Percentiles rank a stretch among this genome's conserved stretches.
Conservation (phyloP, 176 grass and related monocot genomes). For the Olyra latifolia region DNA sequence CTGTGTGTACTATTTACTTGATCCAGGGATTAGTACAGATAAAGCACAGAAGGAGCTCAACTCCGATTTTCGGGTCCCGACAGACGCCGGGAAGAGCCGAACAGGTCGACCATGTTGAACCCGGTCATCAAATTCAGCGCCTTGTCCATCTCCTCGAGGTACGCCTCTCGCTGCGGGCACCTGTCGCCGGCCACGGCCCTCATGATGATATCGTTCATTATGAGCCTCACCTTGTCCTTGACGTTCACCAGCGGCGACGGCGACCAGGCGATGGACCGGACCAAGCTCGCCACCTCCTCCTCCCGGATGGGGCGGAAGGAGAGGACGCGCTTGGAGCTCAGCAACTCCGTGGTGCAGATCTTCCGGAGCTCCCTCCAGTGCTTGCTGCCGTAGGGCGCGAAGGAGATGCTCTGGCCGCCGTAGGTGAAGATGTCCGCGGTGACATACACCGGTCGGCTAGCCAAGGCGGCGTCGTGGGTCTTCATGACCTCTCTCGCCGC, state of each 20-base stretch:
- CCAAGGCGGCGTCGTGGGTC: slow-evolving; percentile 52
- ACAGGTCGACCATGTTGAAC: slow-evolving; percentile 40
- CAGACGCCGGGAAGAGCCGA: slow-evolving; percentile 41
- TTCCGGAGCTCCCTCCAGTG: slow-evolving; percentile 49
- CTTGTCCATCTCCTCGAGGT: neutral
- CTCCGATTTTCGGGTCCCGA: too few relatives aligned
- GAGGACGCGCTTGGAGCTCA: slow-evolving; percentile 33
- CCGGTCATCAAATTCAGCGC: slow-evolving; percentile 10
- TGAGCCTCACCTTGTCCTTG: neutral
- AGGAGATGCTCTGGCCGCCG: slow-evolving; percentile 35
- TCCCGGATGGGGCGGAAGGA: slow-evolving; percentile 52
- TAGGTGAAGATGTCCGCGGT: slow-evolving; percentile 30
- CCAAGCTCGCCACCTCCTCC: slow-evolving; percentile 28
- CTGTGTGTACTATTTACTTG: too few relatives aligned
- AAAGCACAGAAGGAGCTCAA: too few relatives aligned
- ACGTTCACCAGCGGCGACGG: neutral
- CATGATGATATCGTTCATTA: slow-evolving; percentile 34
- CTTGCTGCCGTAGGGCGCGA: slow-evolving; percentile 32
- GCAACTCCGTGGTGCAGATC: slow-evolving; percentile 47
- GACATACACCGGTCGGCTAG: slow-evolving; percentile 30
- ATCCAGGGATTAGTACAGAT: too few relatives aligned
- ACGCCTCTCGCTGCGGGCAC: slow-evolving; percentile 2
- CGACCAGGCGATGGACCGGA: neutral
- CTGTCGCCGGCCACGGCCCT: neutral
- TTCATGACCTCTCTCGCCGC: slow-evolving; percentile 55